Evolutionary conservation across 441 rosid genomes (phyloP), one percentile per base, ranked within the genome.

Genomic region (Arabidopsis hybrid): DNA sequence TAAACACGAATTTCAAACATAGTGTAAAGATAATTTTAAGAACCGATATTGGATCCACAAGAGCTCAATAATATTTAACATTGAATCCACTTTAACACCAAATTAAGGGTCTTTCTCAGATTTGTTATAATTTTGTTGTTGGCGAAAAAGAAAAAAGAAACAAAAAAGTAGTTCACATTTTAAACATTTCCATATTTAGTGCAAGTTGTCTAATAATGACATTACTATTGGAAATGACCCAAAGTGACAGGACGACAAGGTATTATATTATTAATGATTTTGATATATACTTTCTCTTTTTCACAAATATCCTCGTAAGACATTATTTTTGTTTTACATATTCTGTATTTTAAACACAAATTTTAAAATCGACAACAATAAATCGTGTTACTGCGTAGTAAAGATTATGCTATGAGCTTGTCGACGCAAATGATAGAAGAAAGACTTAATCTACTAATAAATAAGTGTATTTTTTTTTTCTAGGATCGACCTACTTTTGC

Each of bases 151-250:
- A 7, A 43, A 6, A 43, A 2, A 18, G 7, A 6, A 2, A 6
- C 7, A n/a, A 29, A 8, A 7, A 36, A 51, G 17, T 16, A 45
- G 12, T 26, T 59, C 47, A 67, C 67, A 59, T 40, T 66, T 66
- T 50, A 59, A 74, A 50, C 62, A 60, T 60, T 60, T 34, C 31
- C 42, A 60, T 18, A 50, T 39, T 21, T 39, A 50, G 62, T 67
- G 73, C 73, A 74, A 67, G 78, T 17, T 74, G 78, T 60, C 42
- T 74, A 74, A 67, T 47, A 67, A 73, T 60, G 73, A 66, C 68
- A 51, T 49, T 40, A 51, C 78, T 42, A 60, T 36, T 46, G 56
- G 47, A 51, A 66, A 59, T 60, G n/a, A 74, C 51, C 40, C 46
- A 60, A 51, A 67, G 32, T 40, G 47, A 74, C 21, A 32, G 55